Percentiles rank a stretch among this genome's conserved stretches.
These are phyloP conservation scores for Actinidia arguta DNA, from an alignment of 179 eudicot species.

Conservation along the genomic window DNA sequence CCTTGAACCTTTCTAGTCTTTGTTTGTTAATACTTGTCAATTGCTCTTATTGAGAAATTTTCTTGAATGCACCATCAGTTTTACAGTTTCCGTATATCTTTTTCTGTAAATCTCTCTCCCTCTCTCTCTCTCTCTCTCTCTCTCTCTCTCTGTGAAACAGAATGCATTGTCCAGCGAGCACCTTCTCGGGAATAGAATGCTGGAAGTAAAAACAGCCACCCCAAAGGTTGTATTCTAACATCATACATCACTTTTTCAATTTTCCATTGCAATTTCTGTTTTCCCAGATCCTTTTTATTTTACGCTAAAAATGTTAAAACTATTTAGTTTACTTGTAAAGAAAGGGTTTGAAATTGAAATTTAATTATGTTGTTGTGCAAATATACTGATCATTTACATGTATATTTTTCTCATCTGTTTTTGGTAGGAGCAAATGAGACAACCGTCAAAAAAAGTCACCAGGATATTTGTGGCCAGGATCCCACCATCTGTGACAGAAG, in stretches of 20 bases:
- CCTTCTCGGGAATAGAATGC: conserved; percentile 72
- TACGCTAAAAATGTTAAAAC: too few species aligned
- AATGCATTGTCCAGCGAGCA: conserved; percentile 82
- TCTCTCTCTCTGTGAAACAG: conserved; percentile 39
- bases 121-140: background rate
- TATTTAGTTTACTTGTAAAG: too few species aligned
- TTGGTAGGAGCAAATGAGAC: conserved; percentile 88
- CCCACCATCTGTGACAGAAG: conserved; percentile 84
- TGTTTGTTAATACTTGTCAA: background rate
- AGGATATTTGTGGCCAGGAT: conserved; percentile 98
- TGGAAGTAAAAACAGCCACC: conserved; percentile 98
- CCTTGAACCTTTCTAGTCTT: background rate
- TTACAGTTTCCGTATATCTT: background rate
- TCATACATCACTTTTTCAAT: background rate
- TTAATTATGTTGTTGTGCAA: background rate
- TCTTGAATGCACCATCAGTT: background rate
- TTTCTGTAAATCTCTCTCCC: background rate
- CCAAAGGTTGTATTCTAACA: conserved; percentile 76
- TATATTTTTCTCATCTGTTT: background rate
- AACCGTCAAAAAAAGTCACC: conserved; percentile 87
- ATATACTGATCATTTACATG: background rate
- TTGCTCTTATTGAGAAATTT: background rate
- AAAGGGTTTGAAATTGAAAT: background rate
- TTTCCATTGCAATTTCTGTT: background rate
- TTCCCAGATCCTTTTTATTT: background rate